A percentile compares a stretch with the other conserved stretches of the same genome.
Conservation (phyloP, 345 rosid genomes). For the Odontarrhena argentea region DNA sequence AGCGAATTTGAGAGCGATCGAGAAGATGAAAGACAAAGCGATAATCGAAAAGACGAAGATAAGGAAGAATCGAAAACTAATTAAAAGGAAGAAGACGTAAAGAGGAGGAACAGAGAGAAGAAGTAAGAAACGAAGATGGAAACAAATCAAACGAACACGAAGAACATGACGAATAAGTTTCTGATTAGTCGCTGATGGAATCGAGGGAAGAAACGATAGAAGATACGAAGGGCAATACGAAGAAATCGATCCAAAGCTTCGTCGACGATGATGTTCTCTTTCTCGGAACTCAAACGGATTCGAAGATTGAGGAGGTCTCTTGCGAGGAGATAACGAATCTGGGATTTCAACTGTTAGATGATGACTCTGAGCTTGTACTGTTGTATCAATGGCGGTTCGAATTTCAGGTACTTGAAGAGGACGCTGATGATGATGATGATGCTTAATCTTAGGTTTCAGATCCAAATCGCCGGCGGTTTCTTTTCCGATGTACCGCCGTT, state of each 20-base stretch:
- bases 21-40: constrained; percentile 35
- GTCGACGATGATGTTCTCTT: too few species aligned
- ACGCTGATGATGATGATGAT: constrained; percentile 35
- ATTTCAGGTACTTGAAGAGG: constrained; percentile 41
- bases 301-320: constrained; percentile 49
- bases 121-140: constrained; percentile 55
- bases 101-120: constrained; percentile 53
- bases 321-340: constrained; percentile 48
- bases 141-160: constrained; percentile 61
- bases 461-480: constrained; percentile 42
- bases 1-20: constrained; percentile 49
- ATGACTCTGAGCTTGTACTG: constrained; percentile 38
- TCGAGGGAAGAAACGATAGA: constrained; percentile 34
- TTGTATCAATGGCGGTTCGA: constrained; percentile 32
- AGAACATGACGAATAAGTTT: constrained; percentile 48
- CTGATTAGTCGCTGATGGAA: constrained; percentile 43
- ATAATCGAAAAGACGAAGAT: constrained; percentile 34
- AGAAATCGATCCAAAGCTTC: constrained; percentile 26
- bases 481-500: constrained; percentile 49
- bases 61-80: constrained; percentile 40
- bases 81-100: constrained; percentile 42
- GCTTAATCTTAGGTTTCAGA: constrained; percentile 40
- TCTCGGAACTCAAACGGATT: constrained; percentile 32
- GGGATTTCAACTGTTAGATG: constrained; percentile 57
- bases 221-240: constrained; percentile 40